A percentile compares a stretch with the other conserved stretches of the same genome.
These are phyloP conservation scores for Rhodosporidiobolus odoratus DNA, from an alignment of 768 basidiomycete species.

Conservation along the genomic window DNA sequence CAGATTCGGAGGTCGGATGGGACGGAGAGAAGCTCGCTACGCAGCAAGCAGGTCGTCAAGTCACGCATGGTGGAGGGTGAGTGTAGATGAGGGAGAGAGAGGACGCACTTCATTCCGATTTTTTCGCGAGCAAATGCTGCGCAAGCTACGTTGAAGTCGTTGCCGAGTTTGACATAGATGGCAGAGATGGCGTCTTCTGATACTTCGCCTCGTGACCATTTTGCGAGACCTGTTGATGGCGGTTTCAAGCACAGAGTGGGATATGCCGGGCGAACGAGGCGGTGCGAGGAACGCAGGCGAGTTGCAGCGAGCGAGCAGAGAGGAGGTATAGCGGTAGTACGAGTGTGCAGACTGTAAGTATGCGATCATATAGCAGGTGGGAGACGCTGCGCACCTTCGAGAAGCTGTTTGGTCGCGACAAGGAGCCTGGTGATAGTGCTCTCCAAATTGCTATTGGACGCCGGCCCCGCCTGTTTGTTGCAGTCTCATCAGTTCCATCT, in stretches of 20 bases:
- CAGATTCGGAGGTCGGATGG: slow-evolving; percentile 82
- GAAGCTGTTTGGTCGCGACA: slow-evolving; percentile 88
- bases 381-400: slow-evolving; percentile 53
- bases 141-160: slow-evolving; percentile 93
- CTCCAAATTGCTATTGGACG: slow-evolving; percentile 53
- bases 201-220: slow-evolving; percentile 70
- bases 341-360: neutral
- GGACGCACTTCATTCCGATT: slow-evolving; percentile 82
- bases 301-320: too few species aligned
- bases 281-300: too few species aligned
- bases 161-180: slow-evolving; percentile 91
- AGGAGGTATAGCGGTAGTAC: too few species aligned
- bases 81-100: neutral
- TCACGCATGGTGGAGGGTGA: too few species aligned
- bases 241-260: too few species aligned
- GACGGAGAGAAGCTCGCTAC: slow-evolving; percentile 76
- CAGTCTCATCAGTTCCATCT: too few species aligned
- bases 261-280: too few species aligned
- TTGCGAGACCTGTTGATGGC: slow-evolving; percentile 56
- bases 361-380: neutral
- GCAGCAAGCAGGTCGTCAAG: neutral
- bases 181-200: slow-evolving; percentile 83
- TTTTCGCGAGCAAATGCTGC: slow-evolving; percentile 76
- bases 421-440: slow-evolving; percentile 85
- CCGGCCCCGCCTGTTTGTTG: neutral